Evolutionary conservation across 108 stramenopile species (phyloP), one percentile per base, ranked within the genome.

Genomic region (Fragilaria crotonensis): DNA sequence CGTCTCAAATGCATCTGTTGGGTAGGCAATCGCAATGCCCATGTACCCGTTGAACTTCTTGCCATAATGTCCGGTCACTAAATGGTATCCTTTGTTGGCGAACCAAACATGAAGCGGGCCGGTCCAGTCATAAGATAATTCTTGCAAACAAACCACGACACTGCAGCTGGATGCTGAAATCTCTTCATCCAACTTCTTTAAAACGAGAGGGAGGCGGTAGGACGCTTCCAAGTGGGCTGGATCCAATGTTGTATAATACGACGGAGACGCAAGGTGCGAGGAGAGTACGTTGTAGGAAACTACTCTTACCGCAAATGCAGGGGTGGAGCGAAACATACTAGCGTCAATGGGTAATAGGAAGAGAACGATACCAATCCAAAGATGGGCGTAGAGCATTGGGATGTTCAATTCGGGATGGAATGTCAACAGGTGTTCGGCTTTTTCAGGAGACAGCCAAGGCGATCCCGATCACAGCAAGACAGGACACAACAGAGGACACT

Each of bases 21-120:
- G 87, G 63, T 89, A 88, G 3, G 94, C 94, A 11, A 93, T 54
- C 0, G 59, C 83, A 17, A 89, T 78, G 7, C 92, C 92, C 92
- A 95, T 94, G 76, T 90, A 95, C 22, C 90, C 90, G 79, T 95
- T 98, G 75, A 96, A 96, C 50, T 48, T 65, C 54, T 68, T 81
- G 1, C 97, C 97, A 64, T 98, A 98, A 28, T 84, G 48, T 21
- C 87, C 91, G 3, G 92, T 94, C 1, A 96, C 82, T 32, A 96
- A 62, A 44, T 89, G 67, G 73, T 96, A 98, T 9, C 85, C 81
- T n/a, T 60, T 28, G 25, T 80, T 67, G 23, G 90, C 81, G 56
- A 95, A 95, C 51, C 87, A 90, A 3, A 87, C 63, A 61, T 97
- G 96, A 0, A 94, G 33, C 18, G 66, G 55, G 0, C 84, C 85